phyloP scores from a whole-genome alignment of 148 eudicot species.

The Nyssa sinensis region DNA sequence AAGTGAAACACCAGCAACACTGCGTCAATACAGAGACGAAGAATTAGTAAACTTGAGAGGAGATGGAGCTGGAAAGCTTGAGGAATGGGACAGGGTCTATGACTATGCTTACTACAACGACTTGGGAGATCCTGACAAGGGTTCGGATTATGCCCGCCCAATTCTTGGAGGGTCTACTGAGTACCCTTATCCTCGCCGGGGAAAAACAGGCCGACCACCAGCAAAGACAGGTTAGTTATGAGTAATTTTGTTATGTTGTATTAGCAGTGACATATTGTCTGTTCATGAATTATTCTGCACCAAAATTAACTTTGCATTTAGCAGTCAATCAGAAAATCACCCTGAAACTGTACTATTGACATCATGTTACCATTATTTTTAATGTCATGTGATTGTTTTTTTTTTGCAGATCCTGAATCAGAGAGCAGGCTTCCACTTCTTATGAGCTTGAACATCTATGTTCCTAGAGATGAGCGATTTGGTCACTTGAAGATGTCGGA shows the following conservation, averaged over 20 bases:
- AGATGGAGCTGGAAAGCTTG: conserved; percentile 44
- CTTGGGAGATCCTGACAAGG: conserved; percentile 5
- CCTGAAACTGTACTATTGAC: no score
- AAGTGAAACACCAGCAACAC: conserved; percentile 42
- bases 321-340: no score
- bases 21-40: conserved; percentile 44
- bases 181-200: conserved; percentile 32
- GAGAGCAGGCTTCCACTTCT: conserved; percentile 37
- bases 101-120: conserved; percentile 46
- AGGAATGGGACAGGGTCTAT: conserved; percentile 74
- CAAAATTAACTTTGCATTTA: no score
- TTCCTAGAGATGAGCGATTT: conserved; percentile 58
- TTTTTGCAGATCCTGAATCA: conserved; percentile 39
- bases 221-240: conserved; percentile 18
- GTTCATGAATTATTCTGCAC: no score
- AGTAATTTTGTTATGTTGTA: no score
- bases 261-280: no score
- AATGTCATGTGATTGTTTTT: no score
- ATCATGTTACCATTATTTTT: no score
- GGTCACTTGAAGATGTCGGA: conserved; percentile 48
- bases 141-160: conserved; percentile 4
- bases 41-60: conserved; percentile 53
- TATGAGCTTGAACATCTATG: conserved; percentile 41
- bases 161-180: conserved; percentile 26
- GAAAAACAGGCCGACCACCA: conserved; percentile 28